These are phyloP conservation scores for Penicillium sclerotigenum DNA, from an alignment of 2,329 filamentous ascomycete genomes.

Conservation along the genomic window DNA sequence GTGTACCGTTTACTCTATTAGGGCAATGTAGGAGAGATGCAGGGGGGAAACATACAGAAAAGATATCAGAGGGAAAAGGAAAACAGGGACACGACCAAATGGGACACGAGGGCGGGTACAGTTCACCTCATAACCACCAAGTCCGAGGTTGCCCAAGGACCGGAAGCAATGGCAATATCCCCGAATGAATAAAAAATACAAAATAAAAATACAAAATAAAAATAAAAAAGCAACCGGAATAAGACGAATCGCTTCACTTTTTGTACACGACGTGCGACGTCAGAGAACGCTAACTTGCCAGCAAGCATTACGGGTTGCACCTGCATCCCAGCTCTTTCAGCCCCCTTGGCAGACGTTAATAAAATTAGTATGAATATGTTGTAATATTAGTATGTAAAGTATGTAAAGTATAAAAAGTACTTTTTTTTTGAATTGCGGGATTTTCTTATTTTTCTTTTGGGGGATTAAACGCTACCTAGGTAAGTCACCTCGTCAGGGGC, in stretches of 20 bases:
- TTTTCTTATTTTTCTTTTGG: conserved; percentile 22
- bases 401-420: too few relatives aligned
- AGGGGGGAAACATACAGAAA: not conserved
- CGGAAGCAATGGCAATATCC: not conserved
- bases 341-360: conserved; percentile 5
- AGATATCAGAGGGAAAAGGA: not conserved
- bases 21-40: not conserved
- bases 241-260: not conserved
- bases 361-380: too few relatives aligned
- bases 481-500: conserved; percentile 9
- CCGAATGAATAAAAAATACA: not conserved
- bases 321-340: not conserved
- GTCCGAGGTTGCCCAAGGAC: not conserved
- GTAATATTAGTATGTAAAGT: too few relatives aligned
- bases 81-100: not conserved
- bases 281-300: not conserved
- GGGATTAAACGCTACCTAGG: conserved; percentile 12
- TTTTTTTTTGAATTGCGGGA: too few relatives aligned
- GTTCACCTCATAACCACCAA: not conserved
- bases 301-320: not conserved
- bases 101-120: not conserved
- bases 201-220: not conserved
- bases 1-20: not conserved
- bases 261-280: not conserved
- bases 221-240: not conserved